Evolutionary conservation across 2,329 filamentous ascomycete genomes (phyloP).

Genomic region (Pseudohalonectria lignicola): DNA sequence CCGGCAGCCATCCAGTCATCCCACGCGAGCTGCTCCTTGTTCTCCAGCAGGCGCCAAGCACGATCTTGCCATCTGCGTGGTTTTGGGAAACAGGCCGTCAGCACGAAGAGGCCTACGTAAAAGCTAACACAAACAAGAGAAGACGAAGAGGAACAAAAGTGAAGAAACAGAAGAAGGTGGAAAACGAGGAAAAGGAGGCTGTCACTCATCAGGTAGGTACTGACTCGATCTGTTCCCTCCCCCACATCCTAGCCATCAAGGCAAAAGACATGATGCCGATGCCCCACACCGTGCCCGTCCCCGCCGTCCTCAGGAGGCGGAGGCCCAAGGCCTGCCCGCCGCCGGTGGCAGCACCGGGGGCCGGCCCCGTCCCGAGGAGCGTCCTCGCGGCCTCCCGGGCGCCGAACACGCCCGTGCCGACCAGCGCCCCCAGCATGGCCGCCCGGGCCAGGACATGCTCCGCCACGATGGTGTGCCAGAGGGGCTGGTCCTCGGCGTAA

Average conservation of each 20-base stretch:
- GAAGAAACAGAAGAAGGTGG: no score
- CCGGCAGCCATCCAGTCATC: background rate
- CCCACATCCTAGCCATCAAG: background rate
- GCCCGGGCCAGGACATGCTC: slow-evolving; percentile 47
- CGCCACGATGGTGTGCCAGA: slow-evolving; percentile 41
- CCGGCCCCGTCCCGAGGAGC: no score
- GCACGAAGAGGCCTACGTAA: no score
- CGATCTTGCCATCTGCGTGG: background rate
- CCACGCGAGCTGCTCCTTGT: background rate
- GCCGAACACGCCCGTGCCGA: background rate
- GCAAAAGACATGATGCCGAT: background rate
- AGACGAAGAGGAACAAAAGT: no score
- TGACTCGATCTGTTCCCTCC: background rate
- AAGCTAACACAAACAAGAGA: no score
- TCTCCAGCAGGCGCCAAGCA: background rate
- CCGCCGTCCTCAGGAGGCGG: background rate
- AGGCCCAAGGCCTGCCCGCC: background rate
- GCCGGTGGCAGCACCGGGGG: no score
- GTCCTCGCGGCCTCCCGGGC: no score
- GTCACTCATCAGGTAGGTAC: background rate
- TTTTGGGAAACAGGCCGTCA: no score
- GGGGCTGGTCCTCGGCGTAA: slow-evolving; percentile 54
- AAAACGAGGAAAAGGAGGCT: no score
- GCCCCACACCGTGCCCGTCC: background rate
- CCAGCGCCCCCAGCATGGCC: background rate